Base-by-base conservation (phyloP, 2,329 filamentous ascomycete genomes). In the Colletotrichum acutatum region DNA sequence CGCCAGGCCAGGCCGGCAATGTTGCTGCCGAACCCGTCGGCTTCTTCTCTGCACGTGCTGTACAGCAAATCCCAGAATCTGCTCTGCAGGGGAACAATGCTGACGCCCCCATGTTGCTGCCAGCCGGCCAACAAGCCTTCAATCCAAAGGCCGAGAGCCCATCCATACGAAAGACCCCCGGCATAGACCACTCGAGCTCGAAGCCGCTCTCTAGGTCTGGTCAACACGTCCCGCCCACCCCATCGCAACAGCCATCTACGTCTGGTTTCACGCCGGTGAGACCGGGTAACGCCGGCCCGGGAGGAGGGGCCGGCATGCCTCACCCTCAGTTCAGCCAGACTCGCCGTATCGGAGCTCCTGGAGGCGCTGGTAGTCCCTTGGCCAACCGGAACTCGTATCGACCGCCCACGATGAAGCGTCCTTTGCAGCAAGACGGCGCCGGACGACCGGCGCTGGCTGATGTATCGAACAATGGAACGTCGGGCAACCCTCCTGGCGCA, bases 91-190 rank as follows among this genome's bases (percentile, higher is more conserved):
- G 76, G 74, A 84, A 81, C 53, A 84, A 85, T 74, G 80, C 76
- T 59, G 83, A 80, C 11, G 83, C 84, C 42, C 79, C 82, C 4
- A 81, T 86, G 4, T 85, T 85, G 37, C 59, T 75, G 28, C 3
- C 82, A 84, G 49, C 82, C 83, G 72, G 68, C 8, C 84, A 84
- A 6, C 87, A 90, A 14, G 84, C 87, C 28, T 96, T 95, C 81
- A 93, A 95, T 77, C 93, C 93, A 3, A 91, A 91, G 71, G 88
- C 91, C 6, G 93, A 95, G 78, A 94, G 92, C 74, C 95, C 95
- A 0, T 97, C 95, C 0, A 95, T 98, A 79, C 90, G 94, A 74
- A 95, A 96, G 80, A 98, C 96, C 0, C 93, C 93, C 0, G 95
- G 95, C 2, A 89, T 98, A 52, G 95, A 98, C 78, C 94, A 97